Evolutionary conservation across 768 basidiomycete genomes (phyloP), one percentile per base, ranked within the genome.

Genomic region (Coprinopsis marcescibilis): DNA sequence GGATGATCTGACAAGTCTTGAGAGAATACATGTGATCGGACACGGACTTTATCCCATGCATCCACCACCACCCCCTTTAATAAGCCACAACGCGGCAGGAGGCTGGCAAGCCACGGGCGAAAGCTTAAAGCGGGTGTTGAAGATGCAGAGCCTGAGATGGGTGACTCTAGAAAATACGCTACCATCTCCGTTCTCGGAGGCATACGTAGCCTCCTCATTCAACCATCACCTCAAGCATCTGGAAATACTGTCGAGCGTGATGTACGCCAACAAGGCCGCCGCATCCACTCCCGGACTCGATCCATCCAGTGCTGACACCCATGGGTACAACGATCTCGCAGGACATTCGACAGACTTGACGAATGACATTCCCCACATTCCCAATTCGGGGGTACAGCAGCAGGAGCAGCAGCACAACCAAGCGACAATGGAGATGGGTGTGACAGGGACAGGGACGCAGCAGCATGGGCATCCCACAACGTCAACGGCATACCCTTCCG

Each of bases 121-220:
- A n/a, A n/a, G 8, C 24, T 29, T 49, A 19, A 35, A 27, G 34
- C 41, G 33, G 11, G 30, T 43, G 19, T 49, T 49, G 14, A 34
- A 21, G 17, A 20, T 36, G 21, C 3, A 13, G 15, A 43, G 40
- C 24, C 20, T 49, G 48, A n/a, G 17, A 24, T 43, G 43, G 34
- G 48, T 49, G 30, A 36, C 48, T 8, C 21, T 49, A 25, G 48
- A 49, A 20, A 43, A 43, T 24, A 27, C 37, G n/a, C n/a, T n/a
- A n/a, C n/a, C n/a, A 14, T 42, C 25, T 37, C 48, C 48, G n/a
- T 36, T 43, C 14, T 30, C 21, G 1, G 48, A 42, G 23, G 14
- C 43, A 15, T 42, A 43, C 23, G n/a, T 49, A n/a, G n/a, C n/a
- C 15, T 42, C 40, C 11, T 26, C 2, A 3, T 49, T 49, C 21